Evolutionary conservation across 2,329 filamentous ascomycete species (phyloP), one percentile per base, ranked within the genome.

Genomic region (Colletotrichum phormii): DNA sequence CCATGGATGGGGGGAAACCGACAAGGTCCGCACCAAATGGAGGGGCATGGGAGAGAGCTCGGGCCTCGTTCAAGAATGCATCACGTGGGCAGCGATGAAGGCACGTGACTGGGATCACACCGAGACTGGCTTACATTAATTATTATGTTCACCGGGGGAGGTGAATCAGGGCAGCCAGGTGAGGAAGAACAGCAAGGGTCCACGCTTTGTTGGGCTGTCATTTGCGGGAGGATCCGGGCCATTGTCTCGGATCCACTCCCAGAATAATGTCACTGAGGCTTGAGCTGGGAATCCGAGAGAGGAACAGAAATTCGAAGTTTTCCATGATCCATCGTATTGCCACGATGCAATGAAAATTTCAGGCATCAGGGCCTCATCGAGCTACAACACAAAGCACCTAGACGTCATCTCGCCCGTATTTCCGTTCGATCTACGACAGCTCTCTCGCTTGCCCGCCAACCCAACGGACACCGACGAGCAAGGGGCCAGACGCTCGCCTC

Each of bases 391-490:
- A n/a, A 9, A 15, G 54, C 7, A 35, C 6, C n/a, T 12, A n/a
- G 37, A 67, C 64, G 58, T 71, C 49, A 67, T 61, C 26, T 42
- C 58, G 58, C 24, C 49, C 69, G 69, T 72, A 61, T 64, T 61
- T 72, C 70, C 70, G 65, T 72, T 72, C 70, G 66, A 72, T 72
- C 57, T 72, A 72, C 65, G 65, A 72, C 60, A 29, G 2, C 7
- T 35, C 66, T 49, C 63, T 65, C 35, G 33, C 31, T 65, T 58
- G 24, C 53, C 35, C 24, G 35, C 53, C 63, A 42, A 15, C 57
- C 15, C 57, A 59, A 15, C 54, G 54, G 54, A 57, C 29, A 26
- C 22, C 51, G 51, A 54, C 22, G 1, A 29, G 11, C 46, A 33
- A 31, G 37, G 42, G 24, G 29, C 18, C 31, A 15, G 33, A 18